Evolutionary conservation across 2,329 filamentous ascomycete genomes (phyloP).

Genomic region (Colletotrichum eleusines): DNA sequence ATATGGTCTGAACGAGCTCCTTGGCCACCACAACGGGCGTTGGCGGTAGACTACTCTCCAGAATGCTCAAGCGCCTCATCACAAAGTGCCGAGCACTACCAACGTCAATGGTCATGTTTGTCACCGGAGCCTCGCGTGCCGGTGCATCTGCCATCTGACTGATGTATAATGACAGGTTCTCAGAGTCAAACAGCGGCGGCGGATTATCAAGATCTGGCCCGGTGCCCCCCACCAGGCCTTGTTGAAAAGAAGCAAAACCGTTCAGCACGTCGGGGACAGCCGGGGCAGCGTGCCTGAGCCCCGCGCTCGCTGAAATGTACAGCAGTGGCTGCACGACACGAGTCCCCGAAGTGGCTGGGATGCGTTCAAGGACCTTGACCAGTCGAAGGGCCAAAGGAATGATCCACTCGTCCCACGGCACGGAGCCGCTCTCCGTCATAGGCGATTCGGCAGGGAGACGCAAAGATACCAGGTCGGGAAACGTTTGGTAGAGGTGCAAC

Average conservation of each 20-base stretch:
- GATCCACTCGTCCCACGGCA: constrained; percentile 54
- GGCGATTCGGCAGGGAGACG: constrained; percentile 46
- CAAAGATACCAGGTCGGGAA: constrained; percentile 50
- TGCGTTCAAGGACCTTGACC: constrained; percentile 50
- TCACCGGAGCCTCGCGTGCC: constrained; percentile 24
- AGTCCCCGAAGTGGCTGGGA: constrained; percentile 52
- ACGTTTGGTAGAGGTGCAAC: constrained; percentile 56
- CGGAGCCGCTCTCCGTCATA: constrained; percentile 35
- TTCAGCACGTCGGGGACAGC: constrained; percentile 36
- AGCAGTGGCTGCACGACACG: constrained; percentile 54
- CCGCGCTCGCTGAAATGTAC: constrained; percentile 54
- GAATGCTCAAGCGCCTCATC: constrained; percentile 52
- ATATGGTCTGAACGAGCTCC: constrained; percentile 55
- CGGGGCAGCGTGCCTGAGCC: constrained; percentile 46
- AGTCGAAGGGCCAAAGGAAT: constrained; percentile 51
- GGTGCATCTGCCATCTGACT: constrained; percentile 41
- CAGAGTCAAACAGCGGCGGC: constrained; percentile 20
- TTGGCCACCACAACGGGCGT: constrained; percentile 58
- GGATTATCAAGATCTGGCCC: constrained; percentile 13
- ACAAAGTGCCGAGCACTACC: constrained; percentile 55
- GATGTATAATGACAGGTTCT: constrained; percentile 38
- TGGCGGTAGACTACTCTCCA: constrained; percentile 56
- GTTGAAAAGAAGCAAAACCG: constrained; percentile 33
- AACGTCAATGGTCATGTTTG: constrained; percentile 50
- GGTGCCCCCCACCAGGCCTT: constrained; percentile 26